A percentile compares a stretch with the other conserved stretches of the same genome.
Conservation (phyloP, 2,329 filamentous ascomycete genomes). For the Microascus cirrosus region DNA sequence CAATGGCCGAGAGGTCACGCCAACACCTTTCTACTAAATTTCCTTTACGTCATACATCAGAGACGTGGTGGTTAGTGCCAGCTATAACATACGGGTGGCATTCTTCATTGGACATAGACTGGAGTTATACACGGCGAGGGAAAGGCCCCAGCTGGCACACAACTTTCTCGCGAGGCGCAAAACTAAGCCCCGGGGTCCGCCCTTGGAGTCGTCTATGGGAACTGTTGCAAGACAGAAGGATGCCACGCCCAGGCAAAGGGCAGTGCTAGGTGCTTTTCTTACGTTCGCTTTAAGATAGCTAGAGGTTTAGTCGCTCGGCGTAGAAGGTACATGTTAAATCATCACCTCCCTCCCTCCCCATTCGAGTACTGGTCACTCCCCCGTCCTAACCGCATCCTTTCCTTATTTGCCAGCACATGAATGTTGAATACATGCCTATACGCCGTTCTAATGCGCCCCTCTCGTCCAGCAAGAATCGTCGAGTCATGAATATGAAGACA, state of each 20-base stretch:
- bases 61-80: no score
- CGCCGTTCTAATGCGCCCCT: constrained; percentile 3
- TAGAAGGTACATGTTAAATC: background rate
- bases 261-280: background rate
- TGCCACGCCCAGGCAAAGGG: background rate
- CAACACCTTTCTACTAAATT: no score
- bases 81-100: no score
- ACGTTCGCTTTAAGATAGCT: background rate
- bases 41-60: no score
- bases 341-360: background rate
- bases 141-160: no score
- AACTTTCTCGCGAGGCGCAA: no score
- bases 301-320: background rate
- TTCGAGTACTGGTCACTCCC: background rate
- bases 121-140: no score
- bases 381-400: background rate
- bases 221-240: background rate
- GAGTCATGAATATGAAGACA: background rate
- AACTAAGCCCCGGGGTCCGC: no score
- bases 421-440: constrained; percentile 7
- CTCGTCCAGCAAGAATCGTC: background rate
- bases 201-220: background rate
- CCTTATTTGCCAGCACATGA: constrained; percentile 3
- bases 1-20: no score
- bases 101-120: no score